phyloP scores from a whole-genome alignment of 2,329 filamentous ascomycete species.

The Dactylellina leptospora region DNA sequence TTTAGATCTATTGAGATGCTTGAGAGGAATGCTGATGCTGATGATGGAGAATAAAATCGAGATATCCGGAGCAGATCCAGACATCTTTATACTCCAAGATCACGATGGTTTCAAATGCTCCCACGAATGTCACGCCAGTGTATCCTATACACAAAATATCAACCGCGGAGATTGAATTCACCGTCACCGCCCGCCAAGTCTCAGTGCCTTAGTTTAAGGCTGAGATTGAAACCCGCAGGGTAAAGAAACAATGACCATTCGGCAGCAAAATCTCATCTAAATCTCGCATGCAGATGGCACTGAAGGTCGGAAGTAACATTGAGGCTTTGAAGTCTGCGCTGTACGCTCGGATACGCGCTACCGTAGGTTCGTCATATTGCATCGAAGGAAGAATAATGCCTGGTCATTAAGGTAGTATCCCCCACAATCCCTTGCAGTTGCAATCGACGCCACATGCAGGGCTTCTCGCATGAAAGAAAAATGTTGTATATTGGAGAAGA shows the following conservation, averaged over 20 bases:
- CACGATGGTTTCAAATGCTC: too few relatives aligned
- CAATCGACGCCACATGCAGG: conserved; percentile 31
- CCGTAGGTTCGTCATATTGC: conserved; percentile 43
- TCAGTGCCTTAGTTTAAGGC: conserved; percentile 1
- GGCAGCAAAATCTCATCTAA: too few relatives aligned
- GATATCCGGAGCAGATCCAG: background rate
- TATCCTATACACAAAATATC: background rate
- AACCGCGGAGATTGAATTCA: background rate
- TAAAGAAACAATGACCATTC: too few relatives aligned
- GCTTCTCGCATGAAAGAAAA: background rate
- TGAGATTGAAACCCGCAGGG: too few relatives aligned
- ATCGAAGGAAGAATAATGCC: background rate
- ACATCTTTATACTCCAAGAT: conserved; percentile 34
- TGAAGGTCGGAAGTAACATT: conserved; percentile 19
- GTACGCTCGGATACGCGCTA: too few relatives aligned
- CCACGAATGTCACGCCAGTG: too few relatives aligned
- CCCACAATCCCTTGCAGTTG: conserved; percentile 16
- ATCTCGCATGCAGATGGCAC: too few relatives aligned
- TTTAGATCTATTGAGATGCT: conserved; percentile 9
- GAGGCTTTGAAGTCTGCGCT: too few relatives aligned
- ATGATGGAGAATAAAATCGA: conserved; percentile 23
- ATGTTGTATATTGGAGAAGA: conserved; percentile 22
- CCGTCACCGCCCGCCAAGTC: background rate
- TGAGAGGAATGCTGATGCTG: conserved; percentile 23
- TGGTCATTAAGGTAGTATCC: background rate